Base-by-base conservation (phyloP, 225 moss, liverwort and hornwort species). In the Climacium dendroides region DNA sequence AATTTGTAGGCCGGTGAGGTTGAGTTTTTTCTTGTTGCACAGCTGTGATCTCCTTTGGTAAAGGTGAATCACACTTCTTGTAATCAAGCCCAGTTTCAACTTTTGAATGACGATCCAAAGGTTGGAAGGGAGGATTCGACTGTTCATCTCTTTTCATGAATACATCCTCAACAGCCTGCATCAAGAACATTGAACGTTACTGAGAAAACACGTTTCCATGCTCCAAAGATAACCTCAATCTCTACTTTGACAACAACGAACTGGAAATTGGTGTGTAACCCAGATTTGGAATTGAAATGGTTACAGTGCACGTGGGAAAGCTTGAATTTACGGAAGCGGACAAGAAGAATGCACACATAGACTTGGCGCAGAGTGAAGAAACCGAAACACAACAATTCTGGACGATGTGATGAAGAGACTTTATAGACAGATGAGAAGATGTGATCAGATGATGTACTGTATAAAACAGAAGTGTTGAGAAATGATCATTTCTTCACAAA, bases 1-100 rank as follows among this genome's bases (percentile, higher is more conserved):
- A 94, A 71, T 91, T 94, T 55, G 88, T 94, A 73, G 94, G 86
- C 26, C 87, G 88, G 90, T 81, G 92, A 50, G 89, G 88, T 83
- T 88, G 90, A 64, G 80, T 89, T 86, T 91, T 90, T 79, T 90
- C 90, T 85, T 88, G 78, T 53, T 85, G 89, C 32, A 71, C 76
- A 58, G 77, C 32, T 77, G 41, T 64, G 71, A 30, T 78, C 13
- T 91, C 78, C 61, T 73, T 81, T 18, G 61, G 37, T 59, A 81
- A 77, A 85, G 86, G n/a, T 41, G 85, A 70, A 45, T 87, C 82
- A 25, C 47, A 45, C 67, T 84, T 91, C 72, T 80, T 88, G 74
- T 86, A 28, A 66, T 72, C 71, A 58, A 85, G 65, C 59, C 74
- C 79, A 57, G 60, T 79, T 76, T 89, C 70, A 50, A 74, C 67